Conservation (phyloP, 768 basidiomycete genomes). For the Pisolithus sp. region DNA sequence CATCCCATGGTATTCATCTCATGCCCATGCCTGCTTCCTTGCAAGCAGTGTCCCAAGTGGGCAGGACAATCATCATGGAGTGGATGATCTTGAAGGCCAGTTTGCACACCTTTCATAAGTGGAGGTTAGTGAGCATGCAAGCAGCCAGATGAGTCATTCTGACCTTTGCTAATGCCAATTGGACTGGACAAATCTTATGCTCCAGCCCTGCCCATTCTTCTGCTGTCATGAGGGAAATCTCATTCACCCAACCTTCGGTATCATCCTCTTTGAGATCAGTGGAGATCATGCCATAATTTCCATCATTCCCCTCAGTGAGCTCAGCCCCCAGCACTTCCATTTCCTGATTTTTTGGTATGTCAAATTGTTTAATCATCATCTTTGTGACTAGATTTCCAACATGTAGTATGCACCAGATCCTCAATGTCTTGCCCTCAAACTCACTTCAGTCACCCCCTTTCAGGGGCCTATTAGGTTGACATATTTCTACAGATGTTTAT, state of each 20-base stretch:
- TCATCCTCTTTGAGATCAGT: constrained; percentile 5
- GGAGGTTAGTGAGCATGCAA: constrained; percentile 3
- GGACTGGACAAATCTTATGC: too few species aligned
- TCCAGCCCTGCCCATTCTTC: constrained; percentile 1
- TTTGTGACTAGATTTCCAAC: background rate
- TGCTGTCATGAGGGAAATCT: constrained; percentile 2
- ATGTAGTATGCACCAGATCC: background rate
- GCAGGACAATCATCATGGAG: constrained; percentile 18
- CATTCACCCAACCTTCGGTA: constrained; percentile 12
- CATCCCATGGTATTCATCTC: background rate
- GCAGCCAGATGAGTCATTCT: background rate
- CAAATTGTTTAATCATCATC: too few species aligned
- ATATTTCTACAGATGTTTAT: too few species aligned
- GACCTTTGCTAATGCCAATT: too few species aligned
- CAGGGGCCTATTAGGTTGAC: too few species aligned
- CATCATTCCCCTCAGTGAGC: too few species aligned
- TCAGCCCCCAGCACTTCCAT: too few species aligned
- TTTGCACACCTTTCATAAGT: constrained; percentile 12
- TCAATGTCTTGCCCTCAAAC: background rate
- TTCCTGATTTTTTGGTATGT: too few species aligned
- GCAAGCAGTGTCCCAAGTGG: constrained; percentile 12
- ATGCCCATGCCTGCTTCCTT: constrained; percentile 3
- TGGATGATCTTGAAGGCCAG: constrained; percentile 13
- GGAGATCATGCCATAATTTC: background rate
- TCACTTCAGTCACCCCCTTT: too few species aligned